Base-by-base conservation (phyloP, 441 rosid genomes). In the Erodium trifolium region DNA sequence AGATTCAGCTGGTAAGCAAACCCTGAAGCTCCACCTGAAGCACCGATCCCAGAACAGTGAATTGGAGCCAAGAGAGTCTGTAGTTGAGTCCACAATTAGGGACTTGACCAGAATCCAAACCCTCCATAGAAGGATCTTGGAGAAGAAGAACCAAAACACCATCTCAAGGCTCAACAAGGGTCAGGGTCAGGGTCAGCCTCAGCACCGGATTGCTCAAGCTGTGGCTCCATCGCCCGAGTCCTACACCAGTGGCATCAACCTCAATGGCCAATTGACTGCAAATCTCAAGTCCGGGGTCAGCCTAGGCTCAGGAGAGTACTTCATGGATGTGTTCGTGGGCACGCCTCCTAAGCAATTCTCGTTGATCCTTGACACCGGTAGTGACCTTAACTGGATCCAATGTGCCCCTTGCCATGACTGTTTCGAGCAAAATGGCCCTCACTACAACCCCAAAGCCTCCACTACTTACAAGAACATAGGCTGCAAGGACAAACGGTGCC, bases 371-470 rank as follows among this genome's bases (percentile, higher is more conserved):
- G 98, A 93, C 72, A 93, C 98, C 10, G 96, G 97, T 3, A 93
- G 96, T 73, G 97, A 93, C 76, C 83, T 93, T 53, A 93, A 91
- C 73, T 93, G 97, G 97, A 86, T 93, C 67, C 96, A 89, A 60
- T 90, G 92, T 45, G 75, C 82, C 0, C 94, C 94, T 75, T 90
- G 97, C 72, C 49, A 81, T 63, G 96, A 82, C 68, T 90, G 97
- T 77, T 90, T 87, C 71, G 83, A 84, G 67, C 96, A 88, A 82
- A 81, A 71, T 67, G 93, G 84, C 9, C 89, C 89, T 55, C 69
- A 82, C 72, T 90, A 87, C 49, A 82, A 86, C 57, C 94, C 97
- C 1, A 67, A 13, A 68, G 77, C 78, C 0, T 93, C 97, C 0
- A 39, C 62, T 59, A 85, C 98, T 1, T 93, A 55, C 78, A 80